These are phyloP conservation scores for Angomonas ambiguus DNA, from an alignment of 208 protist species.

Conservation along the genomic window DNA sequence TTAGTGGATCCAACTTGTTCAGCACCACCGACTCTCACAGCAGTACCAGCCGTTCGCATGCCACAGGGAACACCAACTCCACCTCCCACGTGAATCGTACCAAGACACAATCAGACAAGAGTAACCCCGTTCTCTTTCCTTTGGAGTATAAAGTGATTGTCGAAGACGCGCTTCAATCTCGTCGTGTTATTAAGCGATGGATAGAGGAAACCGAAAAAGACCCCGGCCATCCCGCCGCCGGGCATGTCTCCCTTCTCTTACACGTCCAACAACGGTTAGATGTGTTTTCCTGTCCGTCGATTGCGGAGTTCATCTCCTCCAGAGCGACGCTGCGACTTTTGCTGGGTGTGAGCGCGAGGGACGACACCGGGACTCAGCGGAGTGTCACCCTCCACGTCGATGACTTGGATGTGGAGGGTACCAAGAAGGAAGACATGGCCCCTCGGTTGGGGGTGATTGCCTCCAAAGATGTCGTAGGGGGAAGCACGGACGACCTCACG, in stretches of 20 bases:
- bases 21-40: neutral
- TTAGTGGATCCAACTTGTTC: neutral
- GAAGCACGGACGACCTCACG: neutral
- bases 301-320: constrained; percentile 27
- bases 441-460: constrained; percentile 35
- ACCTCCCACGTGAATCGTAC: neutral
- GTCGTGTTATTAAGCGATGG: constrained; percentile 27
- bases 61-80: neutral
- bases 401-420: constrained; percentile 45
- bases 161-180: constrained; percentile 24
- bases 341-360: constrained; percentile 37
- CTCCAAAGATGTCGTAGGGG: constrained; percentile 21
- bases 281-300: constrained; percentile 18
- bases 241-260: constrained; percentile 28
- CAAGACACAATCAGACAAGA: neutral
- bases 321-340: constrained; percentile 37
- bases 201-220: constrained; percentile 16
- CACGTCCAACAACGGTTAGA: constrained; percentile 29
- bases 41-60: neutral
- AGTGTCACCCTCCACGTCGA: constrained; percentile 34
- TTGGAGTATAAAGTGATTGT: constrained; percentile 36
- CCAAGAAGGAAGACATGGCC: constrained; percentile 40
- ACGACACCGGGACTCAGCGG: constrained; percentile 11
- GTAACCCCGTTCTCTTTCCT: neutral
- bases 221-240: constrained; percentile 28